These are phyloP conservation scores for Termitomyces sp. DNA, from an alignment of 768 basidiomycete genomes.

Conservation along the genomic window DNA sequence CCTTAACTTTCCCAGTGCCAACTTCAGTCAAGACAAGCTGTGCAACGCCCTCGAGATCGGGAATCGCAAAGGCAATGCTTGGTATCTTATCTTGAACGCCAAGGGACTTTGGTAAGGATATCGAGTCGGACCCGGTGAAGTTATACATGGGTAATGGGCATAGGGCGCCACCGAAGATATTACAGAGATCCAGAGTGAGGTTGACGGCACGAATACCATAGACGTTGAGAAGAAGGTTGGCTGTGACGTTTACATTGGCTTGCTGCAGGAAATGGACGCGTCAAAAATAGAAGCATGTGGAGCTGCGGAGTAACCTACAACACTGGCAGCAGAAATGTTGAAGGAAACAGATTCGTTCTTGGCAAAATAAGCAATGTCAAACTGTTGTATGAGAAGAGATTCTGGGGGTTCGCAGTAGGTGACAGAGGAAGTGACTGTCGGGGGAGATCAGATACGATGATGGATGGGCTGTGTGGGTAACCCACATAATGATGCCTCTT, in stretches of 20 bases:
- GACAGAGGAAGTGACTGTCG: conserved; percentile 78
- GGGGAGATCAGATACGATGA: conserved; percentile 10
- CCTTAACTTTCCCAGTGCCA: conserved; percentile 67
- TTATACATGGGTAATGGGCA: conserved; percentile 84
- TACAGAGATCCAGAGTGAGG: conserved; percentile 83
- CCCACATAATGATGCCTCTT: conserved; percentile 60
- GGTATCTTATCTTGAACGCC: conserved; percentile 61
- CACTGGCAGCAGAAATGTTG: conserved; percentile 82
- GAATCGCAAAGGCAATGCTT: conserved; percentile 77
- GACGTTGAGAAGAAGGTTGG: conserved; percentile 79
- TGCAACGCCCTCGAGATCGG: conserved; percentile 88
- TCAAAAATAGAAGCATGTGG: conserved; percentile 11
- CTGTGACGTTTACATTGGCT: conserved; percentile 75
- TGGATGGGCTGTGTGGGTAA: conserved; percentile 16
- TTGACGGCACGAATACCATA: conserved; percentile 86
- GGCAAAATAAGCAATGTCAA: conserved; percentile 70
- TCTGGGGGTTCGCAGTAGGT: conserved; percentile 84
- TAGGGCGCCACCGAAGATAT: conserved; percentile 68
- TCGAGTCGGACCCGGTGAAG: conserved; percentile 77
- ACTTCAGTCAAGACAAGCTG: conserved; percentile 72
- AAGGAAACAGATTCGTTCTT: conserved; percentile 74
- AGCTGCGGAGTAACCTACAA: conserved; percentile 47
- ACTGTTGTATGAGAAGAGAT: conserved; percentile 73
- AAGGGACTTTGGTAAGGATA: conserved; percentile 59
- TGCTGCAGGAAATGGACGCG: conserved; percentile 37